A percentile compares a stretch with the other conserved stretches of the same genome.
These are phyloP conservation scores for Candida frijolesensis DNA, from an alignment of 1,139 yeast genomes.

Conservation along the genomic window DNA sequence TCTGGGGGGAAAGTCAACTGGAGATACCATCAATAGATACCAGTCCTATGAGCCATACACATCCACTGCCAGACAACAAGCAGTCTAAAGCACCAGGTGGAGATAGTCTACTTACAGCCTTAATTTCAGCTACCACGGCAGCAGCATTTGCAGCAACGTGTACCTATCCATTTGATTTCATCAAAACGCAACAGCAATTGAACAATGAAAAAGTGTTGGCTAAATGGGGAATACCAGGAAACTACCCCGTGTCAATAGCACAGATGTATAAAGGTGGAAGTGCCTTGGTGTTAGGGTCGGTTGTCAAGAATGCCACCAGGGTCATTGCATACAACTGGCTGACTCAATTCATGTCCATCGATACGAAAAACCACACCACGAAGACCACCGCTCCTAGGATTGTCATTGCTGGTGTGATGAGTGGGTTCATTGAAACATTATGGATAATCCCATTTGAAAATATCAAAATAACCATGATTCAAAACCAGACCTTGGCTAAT, in stretches of 20 bases:
- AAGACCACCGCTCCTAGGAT: constrained; percentile 70
- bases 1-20: no score
- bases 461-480: constrained; percentile 83
- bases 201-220: constrained; percentile 39
- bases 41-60: background rate
- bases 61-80: constrained; percentile 6
- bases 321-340: constrained; percentile 77
- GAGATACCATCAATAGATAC: no score
- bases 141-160: constrained; percentile 70
- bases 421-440: constrained; percentile 79
- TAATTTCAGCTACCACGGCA: constrained; percentile 76
- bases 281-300: constrained; percentile 76
- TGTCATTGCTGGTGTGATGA: constrained; percentile 82
- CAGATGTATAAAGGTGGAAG: constrained; percentile 74
- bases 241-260: constrained; percentile 40
- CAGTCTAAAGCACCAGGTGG: constrained; percentile 15
- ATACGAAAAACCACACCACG: constrained; percentile 30
- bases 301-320: constrained; percentile 71
- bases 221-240: constrained; percentile 39
- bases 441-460: constrained; percentile 92
- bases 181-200: constrained; percentile 75
- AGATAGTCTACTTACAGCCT: constrained; percentile 56
- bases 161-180: constrained; percentile 83
- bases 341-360: constrained; percentile 71
- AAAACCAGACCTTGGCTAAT: constrained; percentile 49